Percentiles rank a stretch among this genome's conserved stretches.
phyloP scores from a whole-genome alignment of 2,329 filamentous ascomycete genomes.

The Bimuria novae-zelandiae region DNA sequence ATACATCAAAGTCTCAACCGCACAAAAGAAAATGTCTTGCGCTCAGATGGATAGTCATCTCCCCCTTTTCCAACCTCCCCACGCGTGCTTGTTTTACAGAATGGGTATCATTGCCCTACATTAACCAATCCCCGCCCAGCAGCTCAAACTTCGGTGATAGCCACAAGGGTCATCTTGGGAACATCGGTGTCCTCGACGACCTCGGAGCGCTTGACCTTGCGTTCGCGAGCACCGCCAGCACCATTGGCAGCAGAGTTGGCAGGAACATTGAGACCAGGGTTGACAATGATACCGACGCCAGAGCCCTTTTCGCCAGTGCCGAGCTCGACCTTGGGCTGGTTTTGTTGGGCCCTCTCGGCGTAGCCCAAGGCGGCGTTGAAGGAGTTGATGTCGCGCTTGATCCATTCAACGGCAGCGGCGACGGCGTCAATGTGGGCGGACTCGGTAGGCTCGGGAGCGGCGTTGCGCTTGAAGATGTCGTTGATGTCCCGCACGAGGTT shows the following conservation, averaged over 20 bases:
- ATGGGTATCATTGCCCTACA: constrained; percentile 13
- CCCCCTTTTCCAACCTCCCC: constrained; percentile 6
- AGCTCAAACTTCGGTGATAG: constrained; percentile 44
- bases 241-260: constrained; percentile 45
- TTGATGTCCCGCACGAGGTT: constrained; percentile 35
- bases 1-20: constrained; percentile 4
- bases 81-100: constrained; percentile 7
- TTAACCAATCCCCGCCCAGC: not conserved
- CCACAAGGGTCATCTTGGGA: constrained; percentile 47
- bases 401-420: constrained; percentile 42
- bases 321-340: constrained; percentile 55
- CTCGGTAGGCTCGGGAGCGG: constrained; percentile 21
- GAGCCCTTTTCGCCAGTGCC: constrained; percentile 49
- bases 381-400: constrained; percentile 55
- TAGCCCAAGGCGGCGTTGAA: constrained; percentile 56
- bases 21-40: constrained; percentile 8
- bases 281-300: constrained; percentile 47
- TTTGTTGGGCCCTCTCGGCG: constrained; percentile 53
- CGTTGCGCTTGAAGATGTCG: constrained; percentile 33
- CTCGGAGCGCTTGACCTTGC: constrained; percentile 33
- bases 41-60: not conserved
- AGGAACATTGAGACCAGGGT: constrained; percentile 46
- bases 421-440: constrained; percentile 36
- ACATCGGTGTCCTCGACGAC: constrained; percentile 37
- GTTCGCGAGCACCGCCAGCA: constrained; percentile 10